Evolutionary conservation across 2,329 filamentous ascomycete genomes (phyloP).

Genomic region (Paecilomyces niveus): DNA sequence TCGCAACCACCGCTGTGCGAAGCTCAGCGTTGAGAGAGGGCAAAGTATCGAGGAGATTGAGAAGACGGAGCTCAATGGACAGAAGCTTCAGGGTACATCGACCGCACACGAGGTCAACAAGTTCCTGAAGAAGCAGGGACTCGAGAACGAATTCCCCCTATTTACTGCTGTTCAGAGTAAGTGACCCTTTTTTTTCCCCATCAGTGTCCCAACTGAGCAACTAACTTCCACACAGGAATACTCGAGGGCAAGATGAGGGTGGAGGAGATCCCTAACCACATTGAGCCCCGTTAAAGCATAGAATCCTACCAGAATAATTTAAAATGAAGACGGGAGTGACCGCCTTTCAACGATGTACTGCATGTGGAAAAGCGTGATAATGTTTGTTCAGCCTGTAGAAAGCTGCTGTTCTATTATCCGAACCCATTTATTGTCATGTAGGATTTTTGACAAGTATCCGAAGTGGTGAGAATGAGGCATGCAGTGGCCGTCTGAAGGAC

Average conservation of each 20-base stretch:
- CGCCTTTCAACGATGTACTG: neutral
- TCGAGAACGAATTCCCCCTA: constrained; percentile 79
- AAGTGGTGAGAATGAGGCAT: too few relatives aligned
- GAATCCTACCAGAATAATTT: too few relatives aligned
- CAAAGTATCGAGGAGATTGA: constrained; percentile 82
- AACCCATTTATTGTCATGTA: too few relatives aligned
- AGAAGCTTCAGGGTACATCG: constrained; percentile 90
- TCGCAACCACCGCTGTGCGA: constrained; percentile 90
- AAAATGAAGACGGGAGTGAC: constrained; percentile 9
- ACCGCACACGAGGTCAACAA: constrained; percentile 87
- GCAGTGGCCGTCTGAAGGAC: too few relatives aligned
- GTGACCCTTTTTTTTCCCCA: constrained; percentile 13
- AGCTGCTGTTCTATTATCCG: neutral
- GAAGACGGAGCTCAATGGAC: constrained; percentile 81
- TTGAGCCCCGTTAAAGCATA: constrained; percentile 34
- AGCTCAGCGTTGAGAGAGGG: constrained; percentile 72
- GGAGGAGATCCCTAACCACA: constrained; percentile 70
- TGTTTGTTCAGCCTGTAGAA: neutral
- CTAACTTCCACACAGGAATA: constrained; percentile 48
- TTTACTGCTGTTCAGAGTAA: constrained; percentile 77
- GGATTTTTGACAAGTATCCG: too few relatives aligned
- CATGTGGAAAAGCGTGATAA: neutral
- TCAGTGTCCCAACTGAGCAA: constrained; percentile 6
- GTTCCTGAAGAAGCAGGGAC: constrained; percentile 71
- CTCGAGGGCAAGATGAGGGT: constrained; percentile 68